Base-by-base conservation (phyloP, 305 asterid genomes). In the Ruellia speciosa region DNA sequence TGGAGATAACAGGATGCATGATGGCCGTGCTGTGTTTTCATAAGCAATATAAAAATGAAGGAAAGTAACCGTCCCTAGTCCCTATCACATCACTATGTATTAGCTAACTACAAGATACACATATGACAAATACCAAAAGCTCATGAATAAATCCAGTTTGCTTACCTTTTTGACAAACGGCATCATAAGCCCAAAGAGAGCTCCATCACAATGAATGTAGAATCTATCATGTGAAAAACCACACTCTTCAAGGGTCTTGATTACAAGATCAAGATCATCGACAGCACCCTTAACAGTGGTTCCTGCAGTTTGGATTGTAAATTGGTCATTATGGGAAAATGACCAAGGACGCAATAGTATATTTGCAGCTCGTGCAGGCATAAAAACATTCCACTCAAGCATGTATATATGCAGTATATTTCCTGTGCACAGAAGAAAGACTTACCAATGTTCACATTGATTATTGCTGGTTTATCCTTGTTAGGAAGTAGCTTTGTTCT, bases 231-330 rank as follows among this genome's bases (percentile, higher is more conserved):
- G 84, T 24, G 94, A 72, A 72, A 64, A 87, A 60, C 97, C 95
- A 58, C 78, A 73, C 63, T 87, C 88, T 77, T 84, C 89, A 60
- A 90, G 93, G 64, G 90, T 82, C 70, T 78, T 67, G 69, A 90
- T 87, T 50, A 90, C 94, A 60, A 86, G 95, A 81, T 86, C 97
- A 41, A 90, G 97, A 80, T 87, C 96, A 34, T 90, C 97, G 47
- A 90, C 97, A 54, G 97, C 97, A 24, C 97, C 96, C 69, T 90
- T 87, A 52, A 90, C 97, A 50, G 96, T 90, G 40, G 97, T 90
- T 78, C 97, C 97, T 90, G 79, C 71, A 71, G 57, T 65, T 62
- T 20, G 66, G 54, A 47, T 60, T 41, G 61, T 57, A 40, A 49
- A 47, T 20, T 34, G 39, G 64, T 57, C 56, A 55, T 46, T 20